Evolutionary conservation across 371 early-diverging fungal species (phyloP), one percentile per base, ranked within the genome.

Genomic region (Mortierella sp.): DNA sequence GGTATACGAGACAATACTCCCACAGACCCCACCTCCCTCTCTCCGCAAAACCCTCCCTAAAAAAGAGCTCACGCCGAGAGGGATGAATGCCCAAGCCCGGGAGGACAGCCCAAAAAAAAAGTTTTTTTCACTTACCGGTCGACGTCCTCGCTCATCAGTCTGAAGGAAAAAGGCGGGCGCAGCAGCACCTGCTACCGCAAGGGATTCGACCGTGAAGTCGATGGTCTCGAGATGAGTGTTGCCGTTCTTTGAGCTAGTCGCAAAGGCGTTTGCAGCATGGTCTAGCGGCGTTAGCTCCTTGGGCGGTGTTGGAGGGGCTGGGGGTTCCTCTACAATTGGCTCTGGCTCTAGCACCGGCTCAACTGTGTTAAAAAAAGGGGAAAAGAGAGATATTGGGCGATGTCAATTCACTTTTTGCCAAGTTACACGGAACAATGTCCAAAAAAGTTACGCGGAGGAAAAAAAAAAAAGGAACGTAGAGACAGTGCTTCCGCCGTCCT

Each of bases 101-200:
- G n/a, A n/a, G n/a, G n/a, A n/a, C n/a, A n/a, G n/a, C n/a, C n/a
- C n/a, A n/a, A n/a, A n/a, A n/a, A n/a, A n/a, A n/a, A n/a, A n/a
- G n/a, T n/a, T n/a, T n/a, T n/a, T n/a, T n/a, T n/a, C n/a, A 55
- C 82, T 74, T 74, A 83, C 83, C 59, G 81, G 62, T 66, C 75
- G 73, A 47, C 80, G 68, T 7, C 72, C 80, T 66, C 70, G 74
- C 23, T 73, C 62, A 47, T 83, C 83, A 51, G 62, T 70, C 43
- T 29, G 58, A 4, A 72, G 18, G 50, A 82, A 61, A 45, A 83
- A 81, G 37, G 67, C 79, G 19, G 83, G 83, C 12, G 75, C 81
- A 18, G 75, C 61, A 19, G 72, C 68, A 26, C 74, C 68, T 1
- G 70, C 62, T 16, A 74, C 62, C 2, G 70, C 75, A 43, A 74